Base-by-base conservation (phyloP, 352 stramenopile species). In the Phytophthora colocasiae region DNA sequence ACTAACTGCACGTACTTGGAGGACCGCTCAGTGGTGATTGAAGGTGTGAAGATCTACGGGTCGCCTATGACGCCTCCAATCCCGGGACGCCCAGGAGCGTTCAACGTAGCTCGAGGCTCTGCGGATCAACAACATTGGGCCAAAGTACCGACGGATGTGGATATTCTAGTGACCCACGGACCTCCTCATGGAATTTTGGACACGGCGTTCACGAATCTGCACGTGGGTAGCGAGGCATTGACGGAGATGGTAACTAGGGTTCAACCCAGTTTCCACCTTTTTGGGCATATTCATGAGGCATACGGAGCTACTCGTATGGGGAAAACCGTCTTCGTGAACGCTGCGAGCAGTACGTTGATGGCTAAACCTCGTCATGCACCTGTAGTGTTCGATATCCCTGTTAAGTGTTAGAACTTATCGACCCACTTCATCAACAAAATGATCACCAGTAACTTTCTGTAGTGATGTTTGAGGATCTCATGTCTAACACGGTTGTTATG, bases 231-330 rank as follows among this genome's bases (percentile, higher is more conserved):
- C 57, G 77, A 87, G 51, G 73, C 87, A 31, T 72, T 97, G 27
- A 58, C 95, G 36, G 72, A 94, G 36, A 70, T 96, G 24, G 66
- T 90, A 49, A 81, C 83, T 22, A 75, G 85, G 32, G 79, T 92
- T 19, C 75, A 75, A 2, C 91, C 90, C 19, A 69, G 80, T 26
- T 83, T 96, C 45, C 82, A 96, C 65, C 65, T 97, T 6, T 97
- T 97, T 68, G 91, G 89, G 19, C 91, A 97, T 70, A 96, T 97
- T 66, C 91, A 97, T 63, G 84, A 97, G 56, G 83, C 72, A n/a
- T 91, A 89, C 50, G 90, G 91, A 47, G 74, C 78, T 43, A 80
- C 75, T 26, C 83, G 69, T 24, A 64, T 95, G 55, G 88, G 75
- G 11, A 55, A 58, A 5, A 97, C 90, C 0, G 66, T 90, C 6